A percentile compares a stretch with the other conserved stretches of the same genome.
Conservation (phyloP, 1,284 basidiomycete genomes). For the Coniophora puteana region DNA sequence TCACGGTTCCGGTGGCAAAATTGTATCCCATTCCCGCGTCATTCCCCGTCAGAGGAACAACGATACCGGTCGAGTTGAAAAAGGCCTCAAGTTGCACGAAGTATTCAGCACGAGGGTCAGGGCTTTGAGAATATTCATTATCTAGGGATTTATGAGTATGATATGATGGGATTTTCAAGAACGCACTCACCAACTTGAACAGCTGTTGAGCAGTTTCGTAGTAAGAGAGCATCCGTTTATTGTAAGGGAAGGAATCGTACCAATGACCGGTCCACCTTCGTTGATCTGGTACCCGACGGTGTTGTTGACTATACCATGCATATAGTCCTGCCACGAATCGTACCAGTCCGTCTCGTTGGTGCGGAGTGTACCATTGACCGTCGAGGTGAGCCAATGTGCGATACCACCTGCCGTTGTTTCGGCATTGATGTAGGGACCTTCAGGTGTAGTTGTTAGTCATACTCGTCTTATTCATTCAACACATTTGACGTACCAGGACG, state of each 20-base stretch:
- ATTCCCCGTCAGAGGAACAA: slow-evolving; percentile 72
- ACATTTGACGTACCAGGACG: slow-evolving; percentile 45
- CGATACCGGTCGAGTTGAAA: slow-evolving; percentile 54
- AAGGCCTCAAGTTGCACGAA: slow-evolving; percentile 59
- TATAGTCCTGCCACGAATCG: slow-evolving; percentile 62
- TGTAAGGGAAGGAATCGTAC: slow-evolving; percentile 31
- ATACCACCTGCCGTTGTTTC: slow-evolving; percentile 81
- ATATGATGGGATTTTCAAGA: background rate
- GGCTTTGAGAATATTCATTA: slow-evolving; percentile 68
- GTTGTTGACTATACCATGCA: slow-evolving; percentile 56
- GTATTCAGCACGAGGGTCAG: slow-evolving; percentile 50
- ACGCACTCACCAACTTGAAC: slow-evolving; percentile 59
- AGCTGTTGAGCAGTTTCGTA: slow-evolving; percentile 33
- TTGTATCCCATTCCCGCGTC: slow-evolving; percentile 56
- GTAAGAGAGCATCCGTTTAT: slow-evolving; percentile 4
- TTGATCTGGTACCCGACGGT: slow-evolving; percentile 66
- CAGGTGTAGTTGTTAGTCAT: slow-evolving; percentile 21
- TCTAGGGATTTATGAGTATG: slow-evolving; percentile 35
- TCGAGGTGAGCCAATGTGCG: slow-evolving; percentile 72
- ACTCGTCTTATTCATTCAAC: background rate
- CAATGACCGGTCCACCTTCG: slow-evolving; percentile 71
- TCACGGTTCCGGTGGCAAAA: slow-evolving; percentile 65
- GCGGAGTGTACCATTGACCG: slow-evolving; percentile 62
- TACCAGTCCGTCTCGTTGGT: slow-evolving; percentile 65
- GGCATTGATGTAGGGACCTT: slow-evolving; percentile 67